phyloP scores from a whole-genome alignment of 169 alveolate species.

The Cryptosporidium felis region DNA sequence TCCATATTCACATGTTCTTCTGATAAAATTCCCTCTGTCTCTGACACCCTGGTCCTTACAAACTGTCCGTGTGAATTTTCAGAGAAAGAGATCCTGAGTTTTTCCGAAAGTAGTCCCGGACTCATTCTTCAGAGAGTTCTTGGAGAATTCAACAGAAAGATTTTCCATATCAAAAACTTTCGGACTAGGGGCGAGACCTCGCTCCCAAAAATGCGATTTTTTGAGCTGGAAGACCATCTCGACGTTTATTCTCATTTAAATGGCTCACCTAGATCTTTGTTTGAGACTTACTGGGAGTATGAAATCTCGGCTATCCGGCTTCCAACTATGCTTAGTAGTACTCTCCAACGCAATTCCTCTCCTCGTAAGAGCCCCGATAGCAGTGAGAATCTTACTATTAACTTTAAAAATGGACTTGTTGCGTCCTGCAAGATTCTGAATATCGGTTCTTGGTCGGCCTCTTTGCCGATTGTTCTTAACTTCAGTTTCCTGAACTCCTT shows the following conservation, averaged over 20 bases:
- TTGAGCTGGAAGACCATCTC: neutral
- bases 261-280: constrained; percentile 17
- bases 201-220: constrained; percentile 23
- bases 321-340: too few species aligned
- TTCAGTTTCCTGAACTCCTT: neutral
- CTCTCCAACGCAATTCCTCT: too few species aligned
- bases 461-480: constrained; percentile 3
- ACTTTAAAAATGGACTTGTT: constrained; percentile 32
- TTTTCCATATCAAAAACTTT: neutral
- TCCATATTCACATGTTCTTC: neutral
- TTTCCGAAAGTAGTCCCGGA: neutral
- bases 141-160: neutral
- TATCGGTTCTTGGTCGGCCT: constrained; percentile 20
- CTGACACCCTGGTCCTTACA: neutral
- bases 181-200: neutral
- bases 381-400: constrained; percentile 32
- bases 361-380: neutral
- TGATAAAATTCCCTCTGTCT: neutral
- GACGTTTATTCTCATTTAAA: neutral
- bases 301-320: neutral
- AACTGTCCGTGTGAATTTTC: neutral
- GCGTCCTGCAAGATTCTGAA: constrained; percentile 20
- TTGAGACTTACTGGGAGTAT: constrained; percentile 39
- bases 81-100: neutral
- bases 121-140: neutral